Percentiles rank a stretch among this genome's conserved stretches.
Conservation (phyloP, 768 basidiomycete genomes). For the Chalciporus piperatus region DNA sequence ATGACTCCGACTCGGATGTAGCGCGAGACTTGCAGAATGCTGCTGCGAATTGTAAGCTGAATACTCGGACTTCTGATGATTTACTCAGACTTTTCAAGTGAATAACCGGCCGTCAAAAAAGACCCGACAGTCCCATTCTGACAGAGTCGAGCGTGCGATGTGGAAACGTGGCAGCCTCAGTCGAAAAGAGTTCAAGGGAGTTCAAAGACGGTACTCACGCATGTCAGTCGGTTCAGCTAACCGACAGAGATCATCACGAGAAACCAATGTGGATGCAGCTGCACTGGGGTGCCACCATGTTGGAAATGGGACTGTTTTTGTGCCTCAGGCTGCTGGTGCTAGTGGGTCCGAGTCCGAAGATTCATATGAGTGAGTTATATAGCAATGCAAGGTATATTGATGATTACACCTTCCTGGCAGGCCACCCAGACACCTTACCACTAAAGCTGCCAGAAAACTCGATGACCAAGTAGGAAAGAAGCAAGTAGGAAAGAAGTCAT, state of each 20-base stretch:
- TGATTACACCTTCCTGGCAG: conserved; percentile 12
- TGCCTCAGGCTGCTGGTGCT: too few relatives aligned
- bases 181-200: conserved; percentile 4
- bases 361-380: conserved; percentile 6
- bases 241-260: conserved; percentile 1
- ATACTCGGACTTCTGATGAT: background rate
- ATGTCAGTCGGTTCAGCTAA: conserved; percentile 18
- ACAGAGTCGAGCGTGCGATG: background rate
- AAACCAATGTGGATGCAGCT: conserved; percentile 5
- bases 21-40: conserved; percentile 7
- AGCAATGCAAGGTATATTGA: too few relatives aligned
- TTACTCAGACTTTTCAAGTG: conserved; percentile 12
- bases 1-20: background rate
- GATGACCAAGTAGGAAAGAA: conserved; percentile 17
- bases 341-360: conserved; percentile 1
- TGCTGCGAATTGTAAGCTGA: conserved; percentile 12
- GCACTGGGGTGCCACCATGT: background rate
- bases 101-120: conserved; percentile 11
- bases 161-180: conserved; percentile 1
- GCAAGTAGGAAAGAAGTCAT: conserved; percentile 17
- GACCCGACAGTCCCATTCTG: background rate
- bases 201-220: conserved; percentile 12
- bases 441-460: conserved; percentile 11
- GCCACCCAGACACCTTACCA: background rate
- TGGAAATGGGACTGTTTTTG: background rate